Conservation (phyloP, 805 yeast genomes). For the Tetrapisispora taiwanensis region DNA sequence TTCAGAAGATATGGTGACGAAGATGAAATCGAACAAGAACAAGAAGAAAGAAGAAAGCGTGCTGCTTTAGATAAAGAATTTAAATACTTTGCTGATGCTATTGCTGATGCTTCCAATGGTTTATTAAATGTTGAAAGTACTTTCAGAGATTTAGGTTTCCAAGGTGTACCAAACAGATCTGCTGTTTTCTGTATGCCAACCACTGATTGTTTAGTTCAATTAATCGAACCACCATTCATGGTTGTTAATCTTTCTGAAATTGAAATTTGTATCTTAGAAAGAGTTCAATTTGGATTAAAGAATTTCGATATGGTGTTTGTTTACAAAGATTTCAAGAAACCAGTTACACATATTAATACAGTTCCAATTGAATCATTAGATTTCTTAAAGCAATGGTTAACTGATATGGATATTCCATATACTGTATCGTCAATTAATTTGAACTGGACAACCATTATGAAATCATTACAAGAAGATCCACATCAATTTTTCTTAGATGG, state of each 20-base stretch:
- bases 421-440: conserved; percentile 92
- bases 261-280: conserved; percentile 89
- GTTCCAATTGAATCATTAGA: conserved; percentile 89
- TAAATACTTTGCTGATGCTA: conserved; percentile 77
- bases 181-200: conserved; percentile 94
- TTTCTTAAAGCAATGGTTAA: conserved; percentile 90
- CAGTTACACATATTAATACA: conserved; percentile 88
- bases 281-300: conserved; percentile 94
- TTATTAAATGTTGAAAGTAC: conserved; percentile 84
- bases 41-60: conserved; percentile 91
- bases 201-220: conserved; percentile 88
- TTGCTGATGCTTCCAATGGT: conserved; percentile 81
- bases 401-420: conserved; percentile 93
- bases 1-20: conserved; percentile 90
- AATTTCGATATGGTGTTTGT: conserved; percentile 96
- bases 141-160: conserved; percentile 91
- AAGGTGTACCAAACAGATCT: conserved; percentile 93
- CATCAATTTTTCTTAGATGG: conserved; percentile 89
- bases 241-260: conserved; percentile 86
- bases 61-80: conserved; percentile 87
- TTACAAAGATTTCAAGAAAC: conserved; percentile 77
- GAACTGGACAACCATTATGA: conserved; percentile 94
- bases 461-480: conserved; percentile 84
- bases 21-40: conserved; percentile 96
- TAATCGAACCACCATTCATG: conserved; percentile 89